Percentiles rank a stretch among this genome's conserved stretches.
phyloP scores from a whole-genome alignment of 116 monocot genomes.

The Trichopus zeylanicus region DNA sequence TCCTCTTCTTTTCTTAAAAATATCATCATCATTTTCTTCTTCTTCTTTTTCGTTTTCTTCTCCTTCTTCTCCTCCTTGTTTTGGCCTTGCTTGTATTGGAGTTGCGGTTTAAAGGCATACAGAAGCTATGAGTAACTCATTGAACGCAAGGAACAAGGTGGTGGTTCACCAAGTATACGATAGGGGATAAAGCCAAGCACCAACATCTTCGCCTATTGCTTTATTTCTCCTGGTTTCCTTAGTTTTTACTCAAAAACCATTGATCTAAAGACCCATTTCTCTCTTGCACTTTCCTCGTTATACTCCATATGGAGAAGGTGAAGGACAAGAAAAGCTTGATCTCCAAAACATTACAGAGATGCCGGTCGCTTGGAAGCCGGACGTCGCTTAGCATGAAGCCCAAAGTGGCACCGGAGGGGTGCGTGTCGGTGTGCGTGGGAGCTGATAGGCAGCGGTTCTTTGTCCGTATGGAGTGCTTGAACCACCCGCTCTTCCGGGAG shows the following conservation, averaged over 20 bases:
- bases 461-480: conserved; percentile 27
- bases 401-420: conserved; percentile 27
- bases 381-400: conserved; percentile 2
- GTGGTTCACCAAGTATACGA: conserved; percentile 22
- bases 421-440: conserved; percentile 36
- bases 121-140: too few relatives aligned
- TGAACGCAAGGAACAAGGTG: too few relatives aligned
- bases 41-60: background rate
- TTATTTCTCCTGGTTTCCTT: background rate
- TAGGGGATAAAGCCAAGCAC: conserved; percentile 5
- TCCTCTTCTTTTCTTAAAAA: background rate
- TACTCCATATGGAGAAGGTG: background rate
- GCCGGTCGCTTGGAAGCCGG: conserved; percentile 21
- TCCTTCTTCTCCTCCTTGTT: background rate
- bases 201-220: too few relatives aligned
- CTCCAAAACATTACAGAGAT: conserved; percentile 24
- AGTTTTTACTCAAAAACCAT: too few relatives aligned
- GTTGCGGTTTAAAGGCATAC: background rate
- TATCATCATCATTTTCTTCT: background rate
- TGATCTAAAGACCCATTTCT: background rate
- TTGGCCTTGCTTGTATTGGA: background rate
- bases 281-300: background rate
- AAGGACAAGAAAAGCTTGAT: conserved; percentile 15
- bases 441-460: conserved; percentile 23
- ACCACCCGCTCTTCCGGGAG: conserved; percentile 41